These are phyloP conservation scores for Cudoniella acicularis DNA, from an alignment of 495 filamentous ascomycete species.

Conservation along the genomic window DNA sequence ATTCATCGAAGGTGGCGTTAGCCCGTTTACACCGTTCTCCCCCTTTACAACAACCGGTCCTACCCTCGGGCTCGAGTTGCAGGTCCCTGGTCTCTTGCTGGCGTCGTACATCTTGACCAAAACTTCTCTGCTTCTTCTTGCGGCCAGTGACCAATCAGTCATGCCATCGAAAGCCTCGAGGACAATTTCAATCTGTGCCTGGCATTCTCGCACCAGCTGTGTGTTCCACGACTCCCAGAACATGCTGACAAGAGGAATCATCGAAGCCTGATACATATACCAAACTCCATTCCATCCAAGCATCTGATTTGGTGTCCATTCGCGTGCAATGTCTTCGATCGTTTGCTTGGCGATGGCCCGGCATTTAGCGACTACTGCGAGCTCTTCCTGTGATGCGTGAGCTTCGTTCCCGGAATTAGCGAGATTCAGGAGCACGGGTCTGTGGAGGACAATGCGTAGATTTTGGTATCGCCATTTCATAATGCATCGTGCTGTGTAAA, in stretches of 20 bases:
- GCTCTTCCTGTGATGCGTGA: conserved; percentile 63
- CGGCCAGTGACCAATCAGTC: conserved; percentile 67
- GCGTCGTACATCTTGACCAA: conserved; percentile 69
- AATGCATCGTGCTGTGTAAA: conserved; percentile 65
- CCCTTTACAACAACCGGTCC: conserved; percentile 8
- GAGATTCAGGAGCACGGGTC: conserved; percentile 67
- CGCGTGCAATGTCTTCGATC: conserved; percentile 66
- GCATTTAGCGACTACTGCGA: conserved; percentile 64
- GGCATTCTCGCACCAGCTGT: conserved; percentile 33
- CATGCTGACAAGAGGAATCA: conserved; percentile 72
- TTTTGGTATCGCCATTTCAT: conserved; percentile 84
- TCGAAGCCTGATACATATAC: conserved; percentile 76
- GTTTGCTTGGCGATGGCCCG: conserved; percentile 64
- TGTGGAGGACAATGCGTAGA: conserved; percentile 74
- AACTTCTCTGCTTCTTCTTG: conserved; percentile 64
- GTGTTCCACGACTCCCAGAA: conserved; percentile 58
- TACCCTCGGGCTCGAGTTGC: conserved; percentile 16
- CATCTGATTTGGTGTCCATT: conserved; percentile 69
- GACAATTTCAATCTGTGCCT: conserved; percentile 60
- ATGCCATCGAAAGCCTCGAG: conserved; percentile 65
- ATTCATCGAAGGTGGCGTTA: conserved; percentile 5
- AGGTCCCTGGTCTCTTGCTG: conserved; percentile 23
- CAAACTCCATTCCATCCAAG: conserved; percentile 80
- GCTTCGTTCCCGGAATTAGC: conserved; percentile 56
- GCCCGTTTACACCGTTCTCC: not conserved